phyloP scores from a whole-genome alignment of 345 rosid species.

The Pseudoturritis turrita region DNA sequence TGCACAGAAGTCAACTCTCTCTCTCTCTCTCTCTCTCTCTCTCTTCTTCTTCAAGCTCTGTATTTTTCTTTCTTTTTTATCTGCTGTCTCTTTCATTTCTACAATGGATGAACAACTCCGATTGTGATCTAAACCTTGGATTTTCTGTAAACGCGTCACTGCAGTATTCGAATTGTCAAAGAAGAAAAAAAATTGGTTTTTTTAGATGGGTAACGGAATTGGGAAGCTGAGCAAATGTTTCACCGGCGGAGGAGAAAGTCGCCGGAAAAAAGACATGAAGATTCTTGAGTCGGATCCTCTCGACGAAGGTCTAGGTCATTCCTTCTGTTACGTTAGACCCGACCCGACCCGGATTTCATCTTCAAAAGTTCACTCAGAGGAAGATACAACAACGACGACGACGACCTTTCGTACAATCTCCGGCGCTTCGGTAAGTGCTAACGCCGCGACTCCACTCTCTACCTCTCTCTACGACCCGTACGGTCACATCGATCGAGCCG shows the following conservation, averaged over 20 bases:
- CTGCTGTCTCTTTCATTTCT: background rate
- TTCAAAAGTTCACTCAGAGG: slow-evolving; percentile 86
- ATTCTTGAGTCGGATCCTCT: slow-evolving; percentile 50
- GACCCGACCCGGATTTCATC: slow-evolving; percentile 58
- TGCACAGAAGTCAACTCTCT: slow-evolving; percentile 63
- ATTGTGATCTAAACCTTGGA: slow-evolving; percentile 11
- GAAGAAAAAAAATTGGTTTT: background rate
- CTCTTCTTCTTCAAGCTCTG: slow-evolving; percentile 25
- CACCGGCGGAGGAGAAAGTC: slow-evolving; percentile 48
- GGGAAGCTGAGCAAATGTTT: slow-evolving; percentile 70
- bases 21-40: slow-evolving; percentile 34
- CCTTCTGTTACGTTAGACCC: slow-evolving; percentile 88
- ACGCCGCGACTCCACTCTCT: slow-evolving; percentile 86
- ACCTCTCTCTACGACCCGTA: slow-evolving; percentile 73
- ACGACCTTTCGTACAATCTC: slow-evolving; percentile 88
- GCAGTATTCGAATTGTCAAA: background rate
- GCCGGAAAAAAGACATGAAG: slow-evolving; percentile 41
- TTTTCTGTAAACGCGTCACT: background rate
- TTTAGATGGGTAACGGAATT: slow-evolving; percentile 75
- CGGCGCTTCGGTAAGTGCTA: slow-evolving; percentile 96
- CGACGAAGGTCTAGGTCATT: slow-evolving; percentile 89
- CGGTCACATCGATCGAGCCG: slow-evolving; percentile 61
- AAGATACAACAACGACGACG: slow-evolving; percentile 48
- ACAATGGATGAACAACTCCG: slow-evolving; percentile 31
- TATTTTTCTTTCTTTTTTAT: too few species aligned